Evolutionary conservation across 2,329 filamentous ascomycete species (phyloP).

Genomic region (Tolypocladium capitatum): DNA sequence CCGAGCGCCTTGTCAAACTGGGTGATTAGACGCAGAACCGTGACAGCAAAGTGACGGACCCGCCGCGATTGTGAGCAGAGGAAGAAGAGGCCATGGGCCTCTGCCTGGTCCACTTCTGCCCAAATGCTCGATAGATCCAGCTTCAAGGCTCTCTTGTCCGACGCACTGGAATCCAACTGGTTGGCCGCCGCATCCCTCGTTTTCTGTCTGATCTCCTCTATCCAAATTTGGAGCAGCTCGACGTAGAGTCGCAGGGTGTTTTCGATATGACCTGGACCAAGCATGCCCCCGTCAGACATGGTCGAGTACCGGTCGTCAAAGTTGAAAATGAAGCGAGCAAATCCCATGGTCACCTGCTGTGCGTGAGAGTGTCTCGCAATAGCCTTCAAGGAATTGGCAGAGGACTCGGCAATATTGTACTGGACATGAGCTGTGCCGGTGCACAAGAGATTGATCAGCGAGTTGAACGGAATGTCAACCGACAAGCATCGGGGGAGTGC

Average conservation of each 20-base stretch:
- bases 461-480: conserved; percentile 80
- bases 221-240: conserved; percentile 91
- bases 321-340: conserved; percentile 95
- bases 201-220: conserved; percentile 86
- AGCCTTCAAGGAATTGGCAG: conserved; percentile 83
- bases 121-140: conserved; percentile 79
- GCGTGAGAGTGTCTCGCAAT: conserved; percentile 89
- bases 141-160: conserved; percentile 61
- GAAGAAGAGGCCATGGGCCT: conserved; percentile 94
- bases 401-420: conserved; percentile 80
- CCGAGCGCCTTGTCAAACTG: conserved; percentile 87
- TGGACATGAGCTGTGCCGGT: conserved; percentile 95
- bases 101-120: conserved; percentile 90
- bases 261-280: conserved; percentile 88
- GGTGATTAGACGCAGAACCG: conserved; percentile 77
- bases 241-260: conserved; percentile 87
- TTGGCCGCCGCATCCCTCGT: conserved; percentile 59
- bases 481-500: conserved; percentile 89
- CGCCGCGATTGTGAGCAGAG: conserved; percentile 87
- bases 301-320: conserved; percentile 96
- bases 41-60: conserved; percentile 83
- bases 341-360: conserved; percentile 91
- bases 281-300: conserved; percentile 94
- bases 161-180: conserved; percentile 43
- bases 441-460: conserved; percentile 85